A percentile compares a stretch with the other conserved stretches of the same genome.
Evolutionary conservation across 2,329 filamentous ascomycete species (phyloP).

Genomic region (Colletotrichum sp.): DNA sequence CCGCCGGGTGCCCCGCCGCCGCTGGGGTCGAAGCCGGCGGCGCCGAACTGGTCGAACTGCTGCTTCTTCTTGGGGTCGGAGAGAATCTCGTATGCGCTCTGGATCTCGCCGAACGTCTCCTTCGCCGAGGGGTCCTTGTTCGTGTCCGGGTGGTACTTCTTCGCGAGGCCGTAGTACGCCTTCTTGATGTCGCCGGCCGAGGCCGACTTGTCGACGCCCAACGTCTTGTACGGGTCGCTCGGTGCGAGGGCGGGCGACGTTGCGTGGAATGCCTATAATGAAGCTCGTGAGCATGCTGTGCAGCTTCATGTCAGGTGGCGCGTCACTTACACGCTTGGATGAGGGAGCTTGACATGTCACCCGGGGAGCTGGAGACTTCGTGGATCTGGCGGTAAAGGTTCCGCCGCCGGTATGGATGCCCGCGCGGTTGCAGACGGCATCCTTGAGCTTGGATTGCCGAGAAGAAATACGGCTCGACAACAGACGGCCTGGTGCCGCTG

Average conservation of each 20-base stretch:
- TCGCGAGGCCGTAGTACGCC: slow-evolving; percentile 95
- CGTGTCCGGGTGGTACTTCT: slow-evolving; percentile 97
- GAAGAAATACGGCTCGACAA: slow-evolving; percentile 39
- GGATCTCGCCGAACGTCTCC: slow-evolving; percentile 92
- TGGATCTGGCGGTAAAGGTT: slow-evolving; percentile 13
- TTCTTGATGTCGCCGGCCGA: slow-evolving; percentile 92
- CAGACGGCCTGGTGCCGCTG: slow-evolving; percentile 49
- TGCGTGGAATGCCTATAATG: slow-evolving; percentile 62
- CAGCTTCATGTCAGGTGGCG: not conserved
- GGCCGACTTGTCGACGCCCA: slow-evolving; percentile 85
- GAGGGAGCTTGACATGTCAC: slow-evolving; percentile 30
- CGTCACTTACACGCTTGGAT: slow-evolving; percentile 23
- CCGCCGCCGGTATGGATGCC: slow-evolving; percentile 16
- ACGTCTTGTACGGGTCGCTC: slow-evolving; percentile 84
- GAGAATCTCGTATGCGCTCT: slow-evolving; percentile 91
- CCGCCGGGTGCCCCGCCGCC: slow-evolving; percentile 60
- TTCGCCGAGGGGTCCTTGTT: slow-evolving; percentile 96
- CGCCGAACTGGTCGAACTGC: slow-evolving; percentile 88
- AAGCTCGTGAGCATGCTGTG: not conserved
- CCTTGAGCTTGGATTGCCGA: slow-evolving; percentile 43
- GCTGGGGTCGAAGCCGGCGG: slow-evolving; percentile 84
- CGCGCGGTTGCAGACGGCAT: slow-evolving; percentile 42
- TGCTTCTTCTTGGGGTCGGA: slow-evolving; percentile 93
- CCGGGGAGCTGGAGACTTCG: slow-evolving; percentile 25
- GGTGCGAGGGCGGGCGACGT: slow-evolving; percentile 56